Conservation (phyloP, 2,329 filamentous ascomycete genomes). For the Grosmannia penicillata region DNA sequence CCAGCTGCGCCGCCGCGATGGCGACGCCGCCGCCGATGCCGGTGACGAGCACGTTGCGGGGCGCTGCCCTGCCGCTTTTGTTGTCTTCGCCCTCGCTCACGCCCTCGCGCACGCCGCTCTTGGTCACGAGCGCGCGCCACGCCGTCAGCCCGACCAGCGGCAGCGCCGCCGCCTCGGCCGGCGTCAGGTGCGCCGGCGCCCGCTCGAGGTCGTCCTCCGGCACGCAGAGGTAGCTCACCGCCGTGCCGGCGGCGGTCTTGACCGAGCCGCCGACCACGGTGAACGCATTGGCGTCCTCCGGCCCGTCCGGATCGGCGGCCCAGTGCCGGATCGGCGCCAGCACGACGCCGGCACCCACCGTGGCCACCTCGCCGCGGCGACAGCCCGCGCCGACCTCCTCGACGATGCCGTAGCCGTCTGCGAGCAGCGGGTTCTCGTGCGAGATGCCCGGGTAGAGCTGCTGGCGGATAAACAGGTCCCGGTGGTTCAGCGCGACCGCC, state of each 20-base stretch:
- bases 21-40: slow-evolving; percentile 91
- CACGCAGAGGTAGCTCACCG: slow-evolving; percentile 59
- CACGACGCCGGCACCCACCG: slow-evolving; percentile 55
- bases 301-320: slow-evolving; percentile 55
- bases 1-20: slow-evolving; percentile 67
- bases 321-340: slow-evolving; percentile 68
- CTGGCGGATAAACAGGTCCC: slow-evolving; percentile 87
- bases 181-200: slow-evolving; percentile 55
- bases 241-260: slow-evolving; percentile 50
- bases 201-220: slow-evolving; percentile 59
- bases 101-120: slow-evolving; percentile 46
- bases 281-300: slow-evolving; percentile 47
- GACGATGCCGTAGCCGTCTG: slow-evolving; percentile 71
- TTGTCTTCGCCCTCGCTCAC: slow-evolving; percentile 13
- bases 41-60: slow-evolving; percentile 69
- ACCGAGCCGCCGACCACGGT: slow-evolving; percentile 56
- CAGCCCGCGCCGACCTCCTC: slow-evolving; percentile 40
- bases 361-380: slow-evolving; percentile 21
- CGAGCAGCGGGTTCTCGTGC: slow-evolving; percentile 63
- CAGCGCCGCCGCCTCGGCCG: slow-evolving; percentile 67
- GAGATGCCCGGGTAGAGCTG: slow-evolving; percentile 78
- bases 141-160: slow-evolving; percentile 77
- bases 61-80: slow-evolving; percentile 20
- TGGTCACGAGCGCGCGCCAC: slow-evolving; percentile 74
- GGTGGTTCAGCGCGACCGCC: slow-evolving; percentile 81